Evolutionary conservation across 768 basidiomycete species (phyloP).

Genomic region (Amanita pseudoporphyria): DNA sequence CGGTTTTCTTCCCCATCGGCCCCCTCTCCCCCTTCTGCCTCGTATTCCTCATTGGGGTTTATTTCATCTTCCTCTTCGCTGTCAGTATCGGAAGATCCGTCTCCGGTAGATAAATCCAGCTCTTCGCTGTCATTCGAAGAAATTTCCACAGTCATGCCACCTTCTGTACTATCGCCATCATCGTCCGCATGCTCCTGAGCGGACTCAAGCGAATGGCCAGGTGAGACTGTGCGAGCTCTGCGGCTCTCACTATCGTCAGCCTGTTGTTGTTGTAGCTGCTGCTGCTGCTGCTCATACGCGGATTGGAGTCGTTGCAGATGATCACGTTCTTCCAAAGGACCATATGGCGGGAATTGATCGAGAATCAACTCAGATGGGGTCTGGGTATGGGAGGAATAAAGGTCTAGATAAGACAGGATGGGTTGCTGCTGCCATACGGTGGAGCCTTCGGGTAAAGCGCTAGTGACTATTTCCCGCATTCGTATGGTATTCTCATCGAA

Average conservation of each 20-base stretch:
- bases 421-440: constrained; percentile 58
- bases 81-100: neutral
- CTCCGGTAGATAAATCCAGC: neutral
- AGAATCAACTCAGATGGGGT: constrained; percentile 8
- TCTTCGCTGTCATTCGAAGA: constrained; percentile 2
- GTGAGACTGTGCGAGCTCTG: neutral
- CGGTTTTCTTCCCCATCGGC: neutral
- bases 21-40: constrained; percentile 13
- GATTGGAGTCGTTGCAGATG: neutral
- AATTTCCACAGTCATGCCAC: constrained; percentile 1
- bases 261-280: no score
- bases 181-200: constrained; percentile 14
- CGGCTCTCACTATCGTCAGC: constrained; percentile 7
- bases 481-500: neutral
- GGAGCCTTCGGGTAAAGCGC: constrained; percentile 28
- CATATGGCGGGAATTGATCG: neutral
- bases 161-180: constrained; percentile 5
- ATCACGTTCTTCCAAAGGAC: neutral
- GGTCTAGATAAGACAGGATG: constrained; percentile 47
- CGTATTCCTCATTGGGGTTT: constrained; percentile 2
- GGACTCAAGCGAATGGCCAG: neutral
- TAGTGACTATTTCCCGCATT: no score
- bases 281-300: neutral
- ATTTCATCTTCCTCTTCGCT: constrained; percentile 4
- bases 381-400: constrained; percentile 11